Percentiles rank a stretch among this genome's conserved stretches.
These are phyloP conservation scores for Auriscalpium vulgare DNA, from an alignment of 768 basidiomycete species.

Conservation along the genomic window DNA sequence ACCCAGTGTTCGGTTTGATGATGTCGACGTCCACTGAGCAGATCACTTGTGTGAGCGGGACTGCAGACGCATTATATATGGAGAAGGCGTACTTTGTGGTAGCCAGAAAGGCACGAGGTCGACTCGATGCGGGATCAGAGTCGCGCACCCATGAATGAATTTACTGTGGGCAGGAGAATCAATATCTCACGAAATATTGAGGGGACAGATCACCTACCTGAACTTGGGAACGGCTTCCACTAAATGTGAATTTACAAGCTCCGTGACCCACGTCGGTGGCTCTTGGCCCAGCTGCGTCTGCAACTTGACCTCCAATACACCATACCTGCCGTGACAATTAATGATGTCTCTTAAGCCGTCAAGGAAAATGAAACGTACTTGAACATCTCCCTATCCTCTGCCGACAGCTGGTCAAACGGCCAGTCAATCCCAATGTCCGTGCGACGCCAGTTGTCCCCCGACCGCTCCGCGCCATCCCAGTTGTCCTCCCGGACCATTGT, in stretches of 20 bases:
- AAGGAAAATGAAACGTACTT: slow-evolving; percentile 38
- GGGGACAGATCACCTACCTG: slow-evolving; percentile 27
- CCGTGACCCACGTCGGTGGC: slow-evolving; percentile 93
- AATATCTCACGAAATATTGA: background rate
- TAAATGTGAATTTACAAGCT: slow-evolving; percentile 90
- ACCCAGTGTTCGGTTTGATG: slow-evolving; percentile 80
- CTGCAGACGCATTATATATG: background rate
- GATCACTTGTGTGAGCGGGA: background rate
- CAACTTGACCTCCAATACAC: slow-evolving; percentile 93
- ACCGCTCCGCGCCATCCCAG: slow-evolving; percentile 78
- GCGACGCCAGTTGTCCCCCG: slow-evolving; percentile 88
- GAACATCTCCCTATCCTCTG: slow-evolving; percentile 87
- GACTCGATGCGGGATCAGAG: slow-evolving; percentile 84
- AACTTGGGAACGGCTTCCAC: slow-evolving; percentile 99
- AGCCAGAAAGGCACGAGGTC: slow-evolving; percentile 98
- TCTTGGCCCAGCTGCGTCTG: slow-evolving; percentile 95
- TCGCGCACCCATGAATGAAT: slow-evolving; percentile 96
- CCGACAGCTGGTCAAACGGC: slow-evolving; percentile 71
- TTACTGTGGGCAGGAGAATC: slow-evolving; percentile 40
- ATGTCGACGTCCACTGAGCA: slow-evolving; percentile 87
- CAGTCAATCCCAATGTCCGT: slow-evolving; percentile 89
- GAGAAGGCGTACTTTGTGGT: slow-evolving; percentile 65
- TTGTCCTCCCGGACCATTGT: slow-evolving; percentile 94
- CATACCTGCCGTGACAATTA: slow-evolving; percentile 44
- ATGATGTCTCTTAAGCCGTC: background rate